phyloP scores from a whole-genome alignment of 1,284 basidiomycete species.

The Papiliotrema nemorosa region DNA sequence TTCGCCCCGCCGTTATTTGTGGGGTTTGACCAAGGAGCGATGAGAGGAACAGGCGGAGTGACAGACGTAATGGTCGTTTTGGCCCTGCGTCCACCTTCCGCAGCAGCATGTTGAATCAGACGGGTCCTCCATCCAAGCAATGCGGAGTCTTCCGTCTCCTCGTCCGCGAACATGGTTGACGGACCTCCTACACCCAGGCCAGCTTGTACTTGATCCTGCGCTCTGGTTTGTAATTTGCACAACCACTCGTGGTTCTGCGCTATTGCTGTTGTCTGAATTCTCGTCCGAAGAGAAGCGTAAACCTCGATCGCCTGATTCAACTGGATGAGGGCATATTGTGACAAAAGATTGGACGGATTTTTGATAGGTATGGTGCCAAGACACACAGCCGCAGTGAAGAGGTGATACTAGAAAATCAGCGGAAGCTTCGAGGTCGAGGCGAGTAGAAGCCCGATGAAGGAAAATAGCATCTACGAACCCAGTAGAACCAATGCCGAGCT shows the following conservation, averaged over 20 bases:
- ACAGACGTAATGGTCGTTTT: no score
- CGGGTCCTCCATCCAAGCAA: constrained; percentile 30
- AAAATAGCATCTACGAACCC: no score
- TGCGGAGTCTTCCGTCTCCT: constrained; percentile 17
- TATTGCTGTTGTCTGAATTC: constrained; percentile 14
- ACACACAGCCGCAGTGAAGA: constrained; percentile 34
- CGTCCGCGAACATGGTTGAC: background rate
- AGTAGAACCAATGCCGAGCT: constrained; percentile 35
- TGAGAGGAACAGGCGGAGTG: background rate
- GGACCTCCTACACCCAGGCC: background rate
- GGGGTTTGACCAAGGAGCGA: background rate
- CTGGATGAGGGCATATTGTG: constrained; percentile 22
- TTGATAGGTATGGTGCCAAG: constrained; percentile 28
- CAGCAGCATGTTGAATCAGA: constrained; percentile 23
- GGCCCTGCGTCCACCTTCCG: background rate
- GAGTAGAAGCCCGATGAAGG: constrained; percentile 1
- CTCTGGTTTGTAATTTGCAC: constrained; percentile 16
- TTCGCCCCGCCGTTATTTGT: no score
- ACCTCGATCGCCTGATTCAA: constrained; percentile 22
- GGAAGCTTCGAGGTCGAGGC: background rate
- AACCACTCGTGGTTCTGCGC: constrained; percentile 30
- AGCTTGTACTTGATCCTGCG: constrained; percentile 1
- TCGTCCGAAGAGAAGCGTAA: constrained; percentile 20
- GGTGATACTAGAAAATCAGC: constrained; percentile 20
- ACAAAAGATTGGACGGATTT: constrained; percentile 23